phyloP scores from a whole-genome alignment of 352 stramenopile genomes.

The Phytophthora cajani region DNA sequence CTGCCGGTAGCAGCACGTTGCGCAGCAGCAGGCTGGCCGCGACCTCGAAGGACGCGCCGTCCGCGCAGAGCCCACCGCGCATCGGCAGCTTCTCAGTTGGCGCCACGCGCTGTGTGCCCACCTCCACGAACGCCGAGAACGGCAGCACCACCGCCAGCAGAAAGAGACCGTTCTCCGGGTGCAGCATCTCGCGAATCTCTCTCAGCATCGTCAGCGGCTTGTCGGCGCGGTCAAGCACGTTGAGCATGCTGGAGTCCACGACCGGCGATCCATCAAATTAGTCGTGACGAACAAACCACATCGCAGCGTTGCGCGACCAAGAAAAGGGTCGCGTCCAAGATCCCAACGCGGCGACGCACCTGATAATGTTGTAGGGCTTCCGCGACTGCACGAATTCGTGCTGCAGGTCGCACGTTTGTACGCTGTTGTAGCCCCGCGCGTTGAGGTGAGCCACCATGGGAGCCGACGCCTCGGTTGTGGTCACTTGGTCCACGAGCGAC shows the following conservation, averaged over 20 bases:
- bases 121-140: conserved; percentile 84
- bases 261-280: conserved; percentile 19
- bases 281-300: conserved; percentile 35
- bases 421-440: conserved; percentile 76
- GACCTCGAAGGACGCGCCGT: conserved; percentile 73
- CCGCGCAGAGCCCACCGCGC: conserved; percentile 61
- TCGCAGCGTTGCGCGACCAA: conserved; percentile 29
- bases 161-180: conserved; percentile 76
- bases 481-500: conserved; percentile 75
- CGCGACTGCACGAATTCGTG: conserved; percentile 70
- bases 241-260: conserved; percentile 63
- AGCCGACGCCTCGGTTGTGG: conserved; percentile 76
- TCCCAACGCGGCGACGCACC: conserved; percentile 39
- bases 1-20: conserved; percentile 71
- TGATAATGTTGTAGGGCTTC: conserved; percentile 85
- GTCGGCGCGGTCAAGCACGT: conserved; percentile 84
- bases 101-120: conserved; percentile 65
- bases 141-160: conserved; percentile 81
- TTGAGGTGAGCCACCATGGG: conserved; percentile 86
- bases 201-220: conserved; percentile 80
- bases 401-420: conserved; percentile 73
- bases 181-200: conserved; percentile 77
- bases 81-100: conserved; percentile 77
- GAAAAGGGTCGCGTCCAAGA: conserved; percentile 29
- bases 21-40: conserved; percentile 63